Evolutionary conservation across 2,329 filamentous ascomycete genomes (phyloP).

Genomic region (Albifimbria verrucaria): DNA sequence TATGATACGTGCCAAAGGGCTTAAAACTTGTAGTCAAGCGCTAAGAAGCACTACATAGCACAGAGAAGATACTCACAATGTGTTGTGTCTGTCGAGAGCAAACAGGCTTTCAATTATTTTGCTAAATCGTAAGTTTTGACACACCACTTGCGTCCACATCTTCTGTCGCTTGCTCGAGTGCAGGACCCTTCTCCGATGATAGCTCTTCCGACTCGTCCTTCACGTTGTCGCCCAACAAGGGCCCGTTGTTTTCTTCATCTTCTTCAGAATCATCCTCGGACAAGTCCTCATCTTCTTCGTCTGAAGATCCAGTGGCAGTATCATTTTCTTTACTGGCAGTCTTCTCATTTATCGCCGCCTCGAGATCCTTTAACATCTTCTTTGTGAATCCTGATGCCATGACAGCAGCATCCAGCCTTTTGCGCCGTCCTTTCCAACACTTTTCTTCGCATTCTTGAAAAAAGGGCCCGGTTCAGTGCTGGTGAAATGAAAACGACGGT

Average conservation of each 20-base stretch:
- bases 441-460: conserved; percentile 79
- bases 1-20: too few relatives aligned
- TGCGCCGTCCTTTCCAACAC: conserved; percentile 62
- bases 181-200: conserved; percentile 16
- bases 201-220: conserved; percentile 10
- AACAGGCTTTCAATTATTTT: too few relatives aligned
- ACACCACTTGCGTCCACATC: too few relatives aligned
- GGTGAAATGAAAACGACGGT: conserved; percentile 82
- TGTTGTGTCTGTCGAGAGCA: too few relatives aligned
- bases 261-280: conserved; percentile 24
- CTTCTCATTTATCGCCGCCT: conserved; percentile 83
- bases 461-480: conserved; percentile 79
- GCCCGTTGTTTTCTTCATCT: conserved; percentile 16
- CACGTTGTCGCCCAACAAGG: conserved; percentile 14
- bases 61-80: too few relatives aligned
- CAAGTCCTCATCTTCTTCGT: conserved; percentile 25
- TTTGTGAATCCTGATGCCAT: conserved; percentile 93
- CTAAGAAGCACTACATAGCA: too few relatives aligned
- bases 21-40: too few relatives aligned
- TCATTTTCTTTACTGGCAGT: conserved; percentile 44
- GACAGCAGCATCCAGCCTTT: conserved; percentile 79
- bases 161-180: neutral
- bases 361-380: conserved; percentile 94
- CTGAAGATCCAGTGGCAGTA: conserved; percentile 24
- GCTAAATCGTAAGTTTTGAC: too few relatives aligned